Evolutionary conservation across 2,329 filamentous ascomycete species (phyloP).

Genomic region (Fonsecaea pedrosoi): DNA sequence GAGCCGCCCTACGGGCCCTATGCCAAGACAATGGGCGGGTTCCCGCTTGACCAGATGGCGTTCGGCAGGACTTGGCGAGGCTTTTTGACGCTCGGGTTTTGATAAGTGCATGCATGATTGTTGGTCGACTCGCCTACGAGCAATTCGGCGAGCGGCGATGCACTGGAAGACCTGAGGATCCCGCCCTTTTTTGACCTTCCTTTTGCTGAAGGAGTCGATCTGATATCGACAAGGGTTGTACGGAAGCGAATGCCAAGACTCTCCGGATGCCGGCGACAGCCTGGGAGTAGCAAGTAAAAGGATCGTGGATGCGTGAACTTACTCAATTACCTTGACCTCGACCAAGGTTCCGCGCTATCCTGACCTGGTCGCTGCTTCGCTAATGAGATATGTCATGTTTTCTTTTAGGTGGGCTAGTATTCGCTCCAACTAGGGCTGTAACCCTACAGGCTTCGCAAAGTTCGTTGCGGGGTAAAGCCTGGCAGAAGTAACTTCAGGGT

Average conservation of each 20-base stretch:
- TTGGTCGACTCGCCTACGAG: slow-evolving; percentile 14
- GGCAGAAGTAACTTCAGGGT: too few relatives aligned
- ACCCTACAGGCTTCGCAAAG: too few relatives aligned
- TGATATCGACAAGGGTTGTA: background rate
- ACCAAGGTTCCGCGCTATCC: too few relatives aligned
- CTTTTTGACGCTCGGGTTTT: slow-evolving; percentile 14
- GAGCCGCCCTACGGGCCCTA: background rate
- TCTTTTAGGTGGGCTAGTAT: too few relatives aligned
- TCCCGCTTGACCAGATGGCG: slow-evolving; percentile 24
- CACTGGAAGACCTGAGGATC: background rate
- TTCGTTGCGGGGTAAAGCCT: too few relatives aligned
- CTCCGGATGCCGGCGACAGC: background rate
- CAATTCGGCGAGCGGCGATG: background rate
- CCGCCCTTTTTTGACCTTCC: background rate
- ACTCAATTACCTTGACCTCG: too few relatives aligned
- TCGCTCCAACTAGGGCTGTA: too few relatives aligned
- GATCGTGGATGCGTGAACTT: too few relatives aligned
- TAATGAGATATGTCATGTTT: too few relatives aligned
- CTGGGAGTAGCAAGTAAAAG: background rate
- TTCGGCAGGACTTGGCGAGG: slow-evolving; percentile 14
- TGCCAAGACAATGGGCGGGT: slow-evolving; percentile 24
- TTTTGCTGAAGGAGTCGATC: background rate
- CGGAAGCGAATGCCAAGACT: background rate
- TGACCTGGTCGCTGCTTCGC: too few relatives aligned
- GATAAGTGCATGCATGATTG: slow-evolving; percentile 18